Evolutionary conservation across 1,139 yeast species (phyloP), one percentile per base, ranked within the genome.

Genomic region (Arxiozyma slooffiae): DNA sequence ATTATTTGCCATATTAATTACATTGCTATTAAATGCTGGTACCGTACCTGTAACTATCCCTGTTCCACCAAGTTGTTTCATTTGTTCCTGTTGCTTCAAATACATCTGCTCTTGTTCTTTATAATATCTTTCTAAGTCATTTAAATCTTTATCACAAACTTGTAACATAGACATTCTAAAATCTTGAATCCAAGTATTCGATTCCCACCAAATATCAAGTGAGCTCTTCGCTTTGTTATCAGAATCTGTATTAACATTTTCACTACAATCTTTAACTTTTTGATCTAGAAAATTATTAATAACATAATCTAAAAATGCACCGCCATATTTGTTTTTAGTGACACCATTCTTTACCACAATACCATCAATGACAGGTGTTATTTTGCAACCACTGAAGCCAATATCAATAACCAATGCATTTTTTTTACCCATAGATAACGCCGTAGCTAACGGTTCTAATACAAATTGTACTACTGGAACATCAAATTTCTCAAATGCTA

Each of bases 341-440:
- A 80, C 72, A 47, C 84, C 81, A 60, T 81, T 82, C 54, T 73
- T 71, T 51, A 82, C 76, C 50, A 84, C 77, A 18, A 78, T 76
- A 26, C 92, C 94, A 60, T 84, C 89, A 55, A 80, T 71, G 36
- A 85, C 75, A 16, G 92, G 90, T 0, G 89, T 82, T 7, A 84
- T 81, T 46, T 79, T 74, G 23, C 81, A 73, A 3, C 77, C 75
- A 22, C 80, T 71, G 1, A 82, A 74, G 2, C 90, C 92, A 44
- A 85, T 66, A 60, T 85, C 90, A 38, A 85, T 75, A 21, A 84
- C 84, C 53, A 85, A 70, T 6, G 87, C 85, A 14, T 82, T 79
- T 21, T 82, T 74, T 60, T 79, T 79, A 3, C 89, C 88, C 59
- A 81, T 73, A 37, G 86, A 81, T 61, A 82, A 81, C 20, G 85